These are phyloP conservation scores for Carallia brachiata DNA, from an alignment of 345 rosid genomes.

Conservation along the genomic window DNA sequence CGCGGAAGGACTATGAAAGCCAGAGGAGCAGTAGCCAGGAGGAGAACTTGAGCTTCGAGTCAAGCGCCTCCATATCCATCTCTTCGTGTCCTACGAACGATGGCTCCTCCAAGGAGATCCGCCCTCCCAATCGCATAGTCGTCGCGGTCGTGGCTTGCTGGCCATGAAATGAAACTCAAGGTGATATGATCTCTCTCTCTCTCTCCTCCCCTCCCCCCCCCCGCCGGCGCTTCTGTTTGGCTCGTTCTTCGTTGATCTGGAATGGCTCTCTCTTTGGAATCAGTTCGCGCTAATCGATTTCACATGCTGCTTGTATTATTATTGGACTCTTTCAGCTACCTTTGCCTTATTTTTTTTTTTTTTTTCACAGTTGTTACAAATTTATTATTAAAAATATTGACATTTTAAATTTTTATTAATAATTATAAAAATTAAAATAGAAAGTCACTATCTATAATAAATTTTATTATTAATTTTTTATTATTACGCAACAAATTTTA, in stretches of 20 bases:
- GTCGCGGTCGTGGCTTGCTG: constrained; percentile 32
- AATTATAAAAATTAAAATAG: too few species aligned
- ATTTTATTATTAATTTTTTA: too few species aligned
- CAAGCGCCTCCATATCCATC: constrained; percentile 32
- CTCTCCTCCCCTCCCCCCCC: neutral
- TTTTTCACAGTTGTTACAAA: too few species aligned
- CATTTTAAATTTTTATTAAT: too few species aligned
- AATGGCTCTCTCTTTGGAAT: neutral
- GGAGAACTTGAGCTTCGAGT: constrained; percentile 41
- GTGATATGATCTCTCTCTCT: constrained; percentile 22
- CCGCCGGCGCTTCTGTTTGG: neutral
- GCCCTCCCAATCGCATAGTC: constrained; percentile 29
- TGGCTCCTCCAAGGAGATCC: constrained; percentile 35
- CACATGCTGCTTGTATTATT: neutral
- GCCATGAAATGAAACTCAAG: constrained; percentile 51
- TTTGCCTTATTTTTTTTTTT: too few species aligned
- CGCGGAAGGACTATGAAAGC: neutral
- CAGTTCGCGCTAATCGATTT: neutral
- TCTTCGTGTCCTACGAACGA: constrained; percentile 44
- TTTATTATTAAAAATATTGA: neutral
- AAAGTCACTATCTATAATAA: too few species aligned
- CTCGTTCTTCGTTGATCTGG: neutral
- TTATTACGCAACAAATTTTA: too few species aligned
- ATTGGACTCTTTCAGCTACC: too few species aligned
- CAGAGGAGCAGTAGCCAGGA: constrained; percentile 23